Evolutionary conservation across 1,284 basidiomycete genomes (phyloP), one percentile per base, ranked within the genome.

Genomic region (Malassezia dermatis): DNA sequence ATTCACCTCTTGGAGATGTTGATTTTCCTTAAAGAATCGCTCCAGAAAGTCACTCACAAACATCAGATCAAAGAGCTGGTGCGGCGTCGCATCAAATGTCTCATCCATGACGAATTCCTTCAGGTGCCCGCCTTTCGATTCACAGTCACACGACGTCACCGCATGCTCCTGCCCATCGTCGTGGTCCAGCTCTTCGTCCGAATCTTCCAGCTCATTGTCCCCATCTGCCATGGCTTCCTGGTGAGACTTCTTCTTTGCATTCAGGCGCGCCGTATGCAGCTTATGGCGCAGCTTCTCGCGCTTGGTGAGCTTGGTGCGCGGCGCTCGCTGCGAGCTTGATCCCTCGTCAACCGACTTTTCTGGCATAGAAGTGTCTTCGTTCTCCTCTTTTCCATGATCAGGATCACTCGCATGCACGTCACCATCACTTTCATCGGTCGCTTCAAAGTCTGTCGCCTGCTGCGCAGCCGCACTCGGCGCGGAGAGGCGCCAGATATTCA

Each of bases 31-130:
- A 84, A 93, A 84, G 75, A 98, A 99, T 30, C 87, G 85, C 75
- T 90, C 91, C 73, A 91, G 86, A 78, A 96, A 99, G 27, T 86
- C 89, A 75, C 88, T 90, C 49, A 89, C 85, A 75, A 96, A 96
- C 78, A 98, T 88, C 64, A 99, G 79, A 69, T 91, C 91, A 78
- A 95, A 89, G 44, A 96, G 86, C 78, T 88, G 87, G 68, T 95
- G 91, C 1, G 91, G 91, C 0, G 89, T 86, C 26, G 88, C 88
- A 10, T 89, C 88, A 50, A 95, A 80, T 0, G 84, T 80, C 2
- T 80, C 80, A 62, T 93, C 86, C 77, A 94, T 78, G 8, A 85
- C 86, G 4, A 79, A 78, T 70, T 90, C 86, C 2, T 78, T 64
- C 61, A 82, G 85, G 75, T 96, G 93, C 61, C 80, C 78, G 1